Evolutionary conservation across 805 yeast species (phyloP).

Genomic region (Kuraishia piskuri): DNA sequence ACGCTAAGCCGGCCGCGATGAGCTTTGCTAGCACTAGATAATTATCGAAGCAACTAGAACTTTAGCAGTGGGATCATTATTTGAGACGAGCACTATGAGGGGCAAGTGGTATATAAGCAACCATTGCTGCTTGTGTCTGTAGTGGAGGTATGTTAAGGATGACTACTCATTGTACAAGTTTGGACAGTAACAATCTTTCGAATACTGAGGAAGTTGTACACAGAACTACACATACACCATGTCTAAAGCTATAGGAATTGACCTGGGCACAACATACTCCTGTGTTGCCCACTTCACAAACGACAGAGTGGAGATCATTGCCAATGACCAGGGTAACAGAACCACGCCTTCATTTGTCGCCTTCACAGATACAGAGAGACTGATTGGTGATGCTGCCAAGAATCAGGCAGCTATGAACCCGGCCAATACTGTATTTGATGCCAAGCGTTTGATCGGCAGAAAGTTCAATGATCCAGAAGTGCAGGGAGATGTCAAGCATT

Average conservation of each 20-base stretch:
- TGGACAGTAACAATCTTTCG: neutral
- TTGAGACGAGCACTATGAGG: neutral
- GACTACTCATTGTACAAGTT: no score
- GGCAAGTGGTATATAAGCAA: no score
- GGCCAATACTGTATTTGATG: conserved; percentile 79
- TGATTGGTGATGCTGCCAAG: conserved; percentile 95
- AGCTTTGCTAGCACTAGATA: neutral
- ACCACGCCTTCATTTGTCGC: conserved; percentile 96
- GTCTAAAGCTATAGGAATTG: conserved; percentile 55
- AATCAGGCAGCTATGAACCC: conserved; percentile 96
- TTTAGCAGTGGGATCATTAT: neutral
- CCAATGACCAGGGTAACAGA: conserved; percentile 98
- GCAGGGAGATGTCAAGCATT: conserved; percentile 67
- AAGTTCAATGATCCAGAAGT: conserved; percentile 81
- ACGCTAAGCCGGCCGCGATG: neutral
- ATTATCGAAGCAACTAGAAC: neutral
- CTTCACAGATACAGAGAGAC: conserved; percentile 85
- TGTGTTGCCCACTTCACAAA: conserved; percentile 92
- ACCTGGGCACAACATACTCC: conserved; percentile 83
- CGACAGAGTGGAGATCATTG: conserved; percentile 89
- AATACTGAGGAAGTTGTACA: neutral
- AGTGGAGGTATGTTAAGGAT: no score
- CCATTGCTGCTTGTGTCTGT: neutral
- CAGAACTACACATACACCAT: conserved; percentile 8
- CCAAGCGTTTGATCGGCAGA: conserved; percentile 91